These are phyloP conservation scores for Eutrema yunnanense DNA, from an alignment of 345 rosid species.

Conservation along the genomic window DNA sequence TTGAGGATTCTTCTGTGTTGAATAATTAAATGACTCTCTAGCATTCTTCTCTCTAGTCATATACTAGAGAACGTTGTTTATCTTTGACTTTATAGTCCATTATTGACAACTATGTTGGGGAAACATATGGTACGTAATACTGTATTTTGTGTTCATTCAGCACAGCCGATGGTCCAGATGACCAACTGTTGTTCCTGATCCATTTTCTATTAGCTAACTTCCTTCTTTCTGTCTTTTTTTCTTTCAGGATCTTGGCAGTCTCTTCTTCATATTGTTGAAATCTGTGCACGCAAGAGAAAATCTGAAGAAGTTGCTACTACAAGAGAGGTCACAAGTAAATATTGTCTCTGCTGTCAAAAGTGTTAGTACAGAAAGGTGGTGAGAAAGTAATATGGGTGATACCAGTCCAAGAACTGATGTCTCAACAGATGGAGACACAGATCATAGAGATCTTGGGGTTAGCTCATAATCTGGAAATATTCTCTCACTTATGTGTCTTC, in stretches of 20 bases:
- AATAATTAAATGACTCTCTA: not conserved
- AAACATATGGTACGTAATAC: not conserved
- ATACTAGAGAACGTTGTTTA: not conserved
- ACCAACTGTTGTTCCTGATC: too few species aligned
- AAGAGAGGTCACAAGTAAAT: constrained; percentile 37
- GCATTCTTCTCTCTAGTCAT: constrained; percentile 2
- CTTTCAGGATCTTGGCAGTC: not conserved
- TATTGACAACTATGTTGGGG: not conserved
- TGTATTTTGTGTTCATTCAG: too few species aligned
- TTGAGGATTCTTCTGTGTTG: not conserved
- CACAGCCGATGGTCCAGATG: too few species aligned
- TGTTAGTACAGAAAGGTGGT: constrained; percentile 41
- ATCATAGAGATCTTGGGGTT: constrained; percentile 83
- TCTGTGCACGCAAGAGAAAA: constrained; percentile 2
- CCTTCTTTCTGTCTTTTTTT: not conserved
- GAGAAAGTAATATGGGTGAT: constrained; percentile 73
- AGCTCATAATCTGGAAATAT: constrained; percentile 6
- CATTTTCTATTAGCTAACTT: too few species aligned
- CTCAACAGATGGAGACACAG: constrained; percentile 89
- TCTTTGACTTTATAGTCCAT: not conserved
- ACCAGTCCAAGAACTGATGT: constrained; percentile 85
- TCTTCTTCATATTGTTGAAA: not conserved
- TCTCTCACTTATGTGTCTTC: not conserved
- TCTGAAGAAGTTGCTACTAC: constrained; percentile 25
- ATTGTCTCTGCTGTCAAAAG: constrained; percentile 30